These are phyloP conservation scores for Candida patagonica DNA, from an alignment of 805 yeast species.

Conservation along the genomic window DNA sequence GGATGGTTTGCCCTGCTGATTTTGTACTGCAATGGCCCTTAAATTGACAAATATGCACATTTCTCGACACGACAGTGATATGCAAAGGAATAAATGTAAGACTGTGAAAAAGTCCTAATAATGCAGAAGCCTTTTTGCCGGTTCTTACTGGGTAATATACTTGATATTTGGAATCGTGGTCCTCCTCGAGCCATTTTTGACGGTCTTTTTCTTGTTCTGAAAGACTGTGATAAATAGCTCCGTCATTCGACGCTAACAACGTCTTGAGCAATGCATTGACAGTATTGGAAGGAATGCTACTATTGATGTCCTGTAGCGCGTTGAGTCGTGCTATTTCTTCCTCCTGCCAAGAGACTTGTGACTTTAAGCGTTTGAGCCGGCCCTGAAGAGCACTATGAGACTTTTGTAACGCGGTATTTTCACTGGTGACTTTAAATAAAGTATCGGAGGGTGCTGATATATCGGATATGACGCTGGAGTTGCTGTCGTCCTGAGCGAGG, in stretches of 20 bases:
- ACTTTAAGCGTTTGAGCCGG: conserved; percentile 3
- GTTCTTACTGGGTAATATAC: conserved; percentile 8
- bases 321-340: conserved; percentile 1
- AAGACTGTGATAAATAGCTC: not conserved
- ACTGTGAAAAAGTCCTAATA: conserved; percentile 7
- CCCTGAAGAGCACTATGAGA: not conserved
- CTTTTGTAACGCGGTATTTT: not conserved
- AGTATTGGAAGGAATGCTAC: not conserved
- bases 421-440: too few relatives aligned
- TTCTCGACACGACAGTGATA: conserved; percentile 1
- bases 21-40: conserved; percentile 8
- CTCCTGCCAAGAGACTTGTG: not conserved
- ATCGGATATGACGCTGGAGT: too few relatives aligned
- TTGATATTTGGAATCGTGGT: conserved; percentile 4
- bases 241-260: conserved; percentile 8
- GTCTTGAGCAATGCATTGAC: conserved; percentile 2
- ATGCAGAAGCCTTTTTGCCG: conserved; percentile 3
- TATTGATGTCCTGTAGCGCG: not conserved
- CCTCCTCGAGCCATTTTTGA: conserved; percentile 3
- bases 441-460: too few relatives aligned
- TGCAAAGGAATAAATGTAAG: conserved; percentile 3
- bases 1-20: not conserved
- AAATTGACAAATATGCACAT: conserved; percentile 3
- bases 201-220: conserved; percentile 1
- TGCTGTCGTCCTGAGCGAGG: not conserved